phyloP scores from a whole-genome alignment of 2,329 filamentous ascomycete species.

The Trichoderma atroviride region DNA sequence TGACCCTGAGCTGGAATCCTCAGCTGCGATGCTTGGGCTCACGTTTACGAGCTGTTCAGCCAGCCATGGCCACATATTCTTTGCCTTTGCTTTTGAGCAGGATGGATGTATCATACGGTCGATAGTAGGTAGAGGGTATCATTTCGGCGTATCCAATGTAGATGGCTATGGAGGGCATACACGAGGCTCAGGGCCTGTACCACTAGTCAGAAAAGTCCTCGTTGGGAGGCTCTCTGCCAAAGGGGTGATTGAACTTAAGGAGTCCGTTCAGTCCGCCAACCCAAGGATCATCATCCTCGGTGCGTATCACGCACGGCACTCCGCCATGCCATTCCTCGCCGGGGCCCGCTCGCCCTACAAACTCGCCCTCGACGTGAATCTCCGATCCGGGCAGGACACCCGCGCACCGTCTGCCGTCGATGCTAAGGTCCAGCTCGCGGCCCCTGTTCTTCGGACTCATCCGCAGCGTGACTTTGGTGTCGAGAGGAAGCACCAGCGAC shows the following conservation, averaged over 20 bases:
- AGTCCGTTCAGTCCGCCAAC: conserved; percentile 91
- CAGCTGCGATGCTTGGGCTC: background rate
- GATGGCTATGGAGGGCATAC: background rate
- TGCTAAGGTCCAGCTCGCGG: conserved; percentile 75
- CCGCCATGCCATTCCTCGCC: conserved; percentile 68
- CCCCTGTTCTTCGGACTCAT: conserved; percentile 80
- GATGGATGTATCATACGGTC: background rate
- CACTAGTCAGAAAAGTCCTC: conserved; percentile 37
- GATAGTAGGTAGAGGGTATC: conserved; percentile 1
- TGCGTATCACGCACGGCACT: conserved; percentile 86
- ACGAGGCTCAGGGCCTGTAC: conserved; percentile 18
- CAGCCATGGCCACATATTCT: background rate
- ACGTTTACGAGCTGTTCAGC: background rate
- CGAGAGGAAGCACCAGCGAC: conserved; percentile 83
- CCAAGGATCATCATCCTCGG: conserved; percentile 85
- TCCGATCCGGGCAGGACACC: conserved; percentile 77
- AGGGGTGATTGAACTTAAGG: conserved; percentile 96
- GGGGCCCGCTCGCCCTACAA: conserved; percentile 56
- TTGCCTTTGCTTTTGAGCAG: background rate
- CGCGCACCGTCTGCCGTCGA: conserved; percentile 72
- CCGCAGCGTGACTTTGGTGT: conserved; percentile 79
- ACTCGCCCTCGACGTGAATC: conserved; percentile 85
- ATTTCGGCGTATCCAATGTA: conserved; percentile 20
- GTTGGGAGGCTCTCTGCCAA: conserved; percentile 58
- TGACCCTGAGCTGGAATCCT: background rate